Evolutionary conservation across 805 yeast species (phyloP).

Genomic region (Metschnikowia sp.): DNA sequence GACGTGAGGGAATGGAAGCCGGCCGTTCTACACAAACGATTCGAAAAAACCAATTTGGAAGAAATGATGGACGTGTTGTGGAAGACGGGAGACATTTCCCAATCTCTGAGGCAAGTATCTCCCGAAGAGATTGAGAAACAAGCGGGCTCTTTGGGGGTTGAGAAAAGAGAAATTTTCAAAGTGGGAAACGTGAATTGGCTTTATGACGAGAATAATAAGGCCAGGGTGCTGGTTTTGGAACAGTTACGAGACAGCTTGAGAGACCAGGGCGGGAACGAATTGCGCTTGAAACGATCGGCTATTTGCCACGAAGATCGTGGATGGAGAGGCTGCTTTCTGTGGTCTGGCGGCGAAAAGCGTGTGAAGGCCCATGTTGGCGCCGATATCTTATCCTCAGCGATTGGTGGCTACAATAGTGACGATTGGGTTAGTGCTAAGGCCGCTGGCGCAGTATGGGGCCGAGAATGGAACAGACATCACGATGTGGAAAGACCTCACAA

Average conservation of each 20-base stretch:
- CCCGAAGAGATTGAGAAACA: not conserved
- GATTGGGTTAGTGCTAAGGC: constrained; percentile 5
- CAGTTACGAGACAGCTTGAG: not conserved
- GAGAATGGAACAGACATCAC: not conserved
- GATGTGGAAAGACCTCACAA: not conserved
- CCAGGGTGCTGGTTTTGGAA: constrained; percentile 3
- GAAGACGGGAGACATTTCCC: constrained; percentile 1
- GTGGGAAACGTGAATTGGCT: not conserved
- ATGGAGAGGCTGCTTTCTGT: constrained; percentile 6
- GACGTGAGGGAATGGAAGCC: constrained; percentile 1
- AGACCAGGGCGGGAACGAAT: not conserved
- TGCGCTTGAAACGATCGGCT: not conserved
- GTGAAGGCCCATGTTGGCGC: not conserved
- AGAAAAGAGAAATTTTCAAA: not conserved
- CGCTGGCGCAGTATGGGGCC: not conserved
- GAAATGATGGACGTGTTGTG: constrained; percentile 4
- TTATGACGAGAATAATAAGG: not conserved
- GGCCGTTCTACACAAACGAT: constrained; percentile 1
- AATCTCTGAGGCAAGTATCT: not conserved
- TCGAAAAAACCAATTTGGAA: constrained; percentile 1
- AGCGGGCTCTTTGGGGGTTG: not conserved
- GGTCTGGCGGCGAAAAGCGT: not conserved
- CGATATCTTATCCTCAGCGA: not conserved
- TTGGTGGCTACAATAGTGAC: not conserved
- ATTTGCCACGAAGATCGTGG: not conserved